These are phyloP conservation scores for Ophiosphaerella korrae DNA, from an alignment of 2,329 filamentous ascomycete species.

Conservation along the genomic window DNA sequence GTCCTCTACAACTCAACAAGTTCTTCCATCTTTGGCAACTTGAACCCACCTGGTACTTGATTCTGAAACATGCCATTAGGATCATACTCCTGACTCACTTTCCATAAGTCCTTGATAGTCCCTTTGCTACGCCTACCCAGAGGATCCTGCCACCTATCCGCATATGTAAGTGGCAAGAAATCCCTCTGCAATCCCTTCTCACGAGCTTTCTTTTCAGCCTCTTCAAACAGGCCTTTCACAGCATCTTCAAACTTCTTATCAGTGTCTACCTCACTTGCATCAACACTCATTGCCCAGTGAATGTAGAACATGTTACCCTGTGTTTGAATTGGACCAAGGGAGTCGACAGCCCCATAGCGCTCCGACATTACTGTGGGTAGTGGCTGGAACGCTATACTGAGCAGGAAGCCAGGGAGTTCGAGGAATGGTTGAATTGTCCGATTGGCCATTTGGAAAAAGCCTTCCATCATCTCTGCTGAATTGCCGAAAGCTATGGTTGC, in stretches of 20 bases:
- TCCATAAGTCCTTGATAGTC: background rate
- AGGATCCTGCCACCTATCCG: constrained; percentile 40
- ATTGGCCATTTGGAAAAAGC: constrained; percentile 3
- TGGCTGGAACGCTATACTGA: constrained; percentile 1
- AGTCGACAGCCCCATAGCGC: constrained; percentile 1
- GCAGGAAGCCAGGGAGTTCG: background rate
- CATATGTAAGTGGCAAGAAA: constrained; percentile 36
- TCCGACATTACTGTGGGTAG: constrained; percentile 2
- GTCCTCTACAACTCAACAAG: background rate
- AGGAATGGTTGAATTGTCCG: background rate
- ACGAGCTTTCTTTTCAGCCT: background rate
- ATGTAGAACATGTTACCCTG: constrained; percentile 4
- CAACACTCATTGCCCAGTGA: constrained; percentile 2
- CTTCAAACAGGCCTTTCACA: background rate
- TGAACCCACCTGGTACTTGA: constrained; percentile 17
- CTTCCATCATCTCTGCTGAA: constrained; percentile 3
- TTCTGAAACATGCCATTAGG: constrained; percentile 16
- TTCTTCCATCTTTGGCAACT: constrained; percentile 8
- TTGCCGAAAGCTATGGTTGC: constrained; percentile 2
- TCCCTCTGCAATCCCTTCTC: background rate
- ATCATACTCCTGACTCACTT: constrained; percentile 14
- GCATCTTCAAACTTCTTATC: background rate
- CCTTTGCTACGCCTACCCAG: constrained; percentile 1
- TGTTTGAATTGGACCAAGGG: constrained; percentile 2
- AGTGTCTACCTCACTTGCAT: background rate